Conservation (phyloP, 495 filamentous ascomycete genomes). For the Aspergillus sclerotiicarbonarius region DNA sequence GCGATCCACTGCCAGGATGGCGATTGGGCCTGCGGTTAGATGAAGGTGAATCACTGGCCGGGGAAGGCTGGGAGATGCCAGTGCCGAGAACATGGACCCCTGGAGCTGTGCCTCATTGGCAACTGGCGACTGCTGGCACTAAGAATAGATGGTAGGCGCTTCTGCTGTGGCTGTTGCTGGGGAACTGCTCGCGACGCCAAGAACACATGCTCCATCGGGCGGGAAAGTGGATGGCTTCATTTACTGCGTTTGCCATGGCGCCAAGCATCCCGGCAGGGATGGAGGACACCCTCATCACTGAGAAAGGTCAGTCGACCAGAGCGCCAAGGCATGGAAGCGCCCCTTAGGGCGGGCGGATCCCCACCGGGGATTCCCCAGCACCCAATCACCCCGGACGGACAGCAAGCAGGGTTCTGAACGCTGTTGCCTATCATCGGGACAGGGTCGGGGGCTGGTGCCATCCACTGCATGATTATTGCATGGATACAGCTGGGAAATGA, state of each 20-base stretch:
- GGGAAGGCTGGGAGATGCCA: neutral
- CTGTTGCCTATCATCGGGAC: no score
- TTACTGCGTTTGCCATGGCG: neutral
- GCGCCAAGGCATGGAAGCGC: no score
- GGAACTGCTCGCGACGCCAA: neutral
- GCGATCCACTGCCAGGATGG: constrained; percentile 7
- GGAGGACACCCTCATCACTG: no score
- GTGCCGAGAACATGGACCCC: neutral
- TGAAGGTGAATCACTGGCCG: constrained; percentile 1
- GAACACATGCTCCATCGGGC: neutral
- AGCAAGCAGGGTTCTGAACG: no score
- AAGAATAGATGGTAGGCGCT: neutral
- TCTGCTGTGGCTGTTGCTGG: neutral
- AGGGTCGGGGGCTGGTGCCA: no score
- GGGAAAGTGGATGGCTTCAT: neutral
- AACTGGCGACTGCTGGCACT: neutral
- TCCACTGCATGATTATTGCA: no score
- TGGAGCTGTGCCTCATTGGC: no score
- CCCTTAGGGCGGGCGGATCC: no score
- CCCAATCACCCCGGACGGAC: no score
- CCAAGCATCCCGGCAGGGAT: neutral
- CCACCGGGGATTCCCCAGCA: no score
- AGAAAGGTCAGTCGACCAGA: no score
- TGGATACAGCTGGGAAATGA: no score
- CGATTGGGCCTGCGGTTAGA: constrained; percentile 9